These are phyloP conservation scores for Lentinula aciculospora DNA, from an alignment of 768 basidiomycete species.

Conservation along the genomic window DNA sequence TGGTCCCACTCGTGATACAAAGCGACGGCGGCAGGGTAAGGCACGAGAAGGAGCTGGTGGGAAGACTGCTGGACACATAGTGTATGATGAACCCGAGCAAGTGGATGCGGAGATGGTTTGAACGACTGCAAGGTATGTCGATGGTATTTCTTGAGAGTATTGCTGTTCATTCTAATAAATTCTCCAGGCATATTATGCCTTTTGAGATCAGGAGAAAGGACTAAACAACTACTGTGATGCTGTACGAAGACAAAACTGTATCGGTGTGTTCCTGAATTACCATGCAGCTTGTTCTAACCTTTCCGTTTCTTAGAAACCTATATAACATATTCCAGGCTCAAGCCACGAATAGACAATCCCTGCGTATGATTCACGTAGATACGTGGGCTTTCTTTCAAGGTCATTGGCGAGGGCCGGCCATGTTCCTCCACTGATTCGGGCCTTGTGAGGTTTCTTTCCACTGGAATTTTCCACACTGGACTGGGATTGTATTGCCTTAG, in stretches of 20 bases:
- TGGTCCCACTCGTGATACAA: background rate
- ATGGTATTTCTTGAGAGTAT: background rate
- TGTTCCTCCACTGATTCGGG: no score
- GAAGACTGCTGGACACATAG: conserved; percentile 7
- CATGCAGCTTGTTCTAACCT: background rate
- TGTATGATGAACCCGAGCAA: conserved; percentile 29
- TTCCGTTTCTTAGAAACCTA: background rate
- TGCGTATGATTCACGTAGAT: background rate
- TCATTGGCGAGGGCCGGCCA: background rate
- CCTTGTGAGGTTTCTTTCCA: background rate
- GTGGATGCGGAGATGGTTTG: conserved; percentile 27
- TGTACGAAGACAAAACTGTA: background rate
- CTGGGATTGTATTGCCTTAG: background rate
- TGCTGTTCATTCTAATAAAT: background rate
- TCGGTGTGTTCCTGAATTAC: background rate
- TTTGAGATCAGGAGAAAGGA: no score
- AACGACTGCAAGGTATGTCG: conserved; percentile 8
- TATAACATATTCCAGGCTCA: background rate
- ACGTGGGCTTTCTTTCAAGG: background rate
- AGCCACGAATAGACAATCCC: background rate
- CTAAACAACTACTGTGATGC: no score
- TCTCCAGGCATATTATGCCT: background rate
- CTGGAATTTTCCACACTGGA: background rate
- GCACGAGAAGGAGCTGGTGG: background rate
- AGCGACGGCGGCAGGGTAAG: background rate